These are phyloP conservation scores for Protomyces macrosporus DNA, from an alignment of 1,139 yeast genomes.

Conservation along the genomic window DNA sequence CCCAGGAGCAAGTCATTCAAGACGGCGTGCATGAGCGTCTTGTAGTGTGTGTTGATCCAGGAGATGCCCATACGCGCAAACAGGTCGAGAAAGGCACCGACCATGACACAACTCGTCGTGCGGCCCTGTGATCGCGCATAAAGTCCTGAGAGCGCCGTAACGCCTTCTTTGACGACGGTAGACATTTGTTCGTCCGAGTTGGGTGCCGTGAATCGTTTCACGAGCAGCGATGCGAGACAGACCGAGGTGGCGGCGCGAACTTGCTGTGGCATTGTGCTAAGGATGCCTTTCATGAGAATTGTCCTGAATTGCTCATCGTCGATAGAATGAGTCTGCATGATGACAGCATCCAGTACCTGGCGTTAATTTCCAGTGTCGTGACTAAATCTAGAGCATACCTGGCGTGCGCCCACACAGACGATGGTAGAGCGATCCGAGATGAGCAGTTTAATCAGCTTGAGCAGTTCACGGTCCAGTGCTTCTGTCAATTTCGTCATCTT, in stretches of 20 bases:
- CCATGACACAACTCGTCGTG: conserved; percentile 28
- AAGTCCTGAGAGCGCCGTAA: background rate
- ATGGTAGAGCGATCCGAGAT: conserved; percentile 37
- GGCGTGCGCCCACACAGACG: conserved; percentile 37
- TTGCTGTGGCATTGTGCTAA: conserved; percentile 21
- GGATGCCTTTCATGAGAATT: conserved; percentile 4
- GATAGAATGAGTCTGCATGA: background rate
- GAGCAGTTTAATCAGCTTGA: conserved; percentile 36
- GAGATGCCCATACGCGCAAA: conserved; percentile 33
- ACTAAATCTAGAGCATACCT: conserved; percentile 31
- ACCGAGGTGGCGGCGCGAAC: conserved; percentile 39
- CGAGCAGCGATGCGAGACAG: conserved; percentile 29
- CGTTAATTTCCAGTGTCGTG: background rate
- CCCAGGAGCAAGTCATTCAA: conserved; percentile 33
- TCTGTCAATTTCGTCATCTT: conserved; percentile 39
- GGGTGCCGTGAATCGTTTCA: conserved; percentile 32
- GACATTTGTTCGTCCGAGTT: background rate
- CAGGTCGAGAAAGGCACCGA: conserved; percentile 35
- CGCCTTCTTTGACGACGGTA: background rate
- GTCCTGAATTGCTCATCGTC: background rate
- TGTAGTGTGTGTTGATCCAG: conserved; percentile 35
- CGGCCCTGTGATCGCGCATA: background rate
- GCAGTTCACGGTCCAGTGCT: conserved; percentile 38
- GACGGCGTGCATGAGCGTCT: conserved; percentile 34
- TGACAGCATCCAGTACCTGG: background rate